Evolutionary conservation across 495 filamentous ascomycete species (phyloP).

Genomic region (Penicillium atrosanguineum): DNA sequence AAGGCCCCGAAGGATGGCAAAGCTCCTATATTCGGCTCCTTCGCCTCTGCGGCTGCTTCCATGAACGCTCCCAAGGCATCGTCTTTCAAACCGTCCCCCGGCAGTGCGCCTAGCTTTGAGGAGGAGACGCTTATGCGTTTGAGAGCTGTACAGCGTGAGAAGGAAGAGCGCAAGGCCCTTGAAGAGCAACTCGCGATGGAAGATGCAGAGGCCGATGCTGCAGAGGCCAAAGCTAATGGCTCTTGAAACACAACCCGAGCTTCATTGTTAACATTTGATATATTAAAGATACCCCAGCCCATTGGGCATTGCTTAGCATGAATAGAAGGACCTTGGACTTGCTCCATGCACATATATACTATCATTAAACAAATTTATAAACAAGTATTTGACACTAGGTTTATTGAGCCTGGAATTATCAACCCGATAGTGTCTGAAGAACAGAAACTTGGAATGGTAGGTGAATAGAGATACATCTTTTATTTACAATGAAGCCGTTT

Average conservation of each 20-base stretch:
- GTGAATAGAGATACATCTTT: conserved; percentile 7
- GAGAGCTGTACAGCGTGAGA: conserved; percentile 57
- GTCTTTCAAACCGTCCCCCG: conserved; percentile 26
- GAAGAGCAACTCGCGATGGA: conserved; percentile 54
- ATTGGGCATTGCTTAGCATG: background rate
- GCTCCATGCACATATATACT: background rate
- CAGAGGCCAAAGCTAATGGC: conserved; percentile 25
- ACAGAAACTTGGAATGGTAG: background rate
- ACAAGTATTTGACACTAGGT: too few species aligned
- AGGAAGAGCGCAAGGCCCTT: conserved; percentile 46
- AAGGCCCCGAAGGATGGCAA: conserved; percentile 32
- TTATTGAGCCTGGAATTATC: too few species aligned
- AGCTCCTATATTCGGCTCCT: conserved; percentile 51
- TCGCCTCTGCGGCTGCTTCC: conserved; percentile 36
- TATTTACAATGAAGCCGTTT: conserved; percentile 15
- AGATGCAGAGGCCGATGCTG: conserved; percentile 51
- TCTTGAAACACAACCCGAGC: background rate
- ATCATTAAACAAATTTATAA: too few species aligned
- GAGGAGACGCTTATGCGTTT: conserved; percentile 60
- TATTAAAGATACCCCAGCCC: conserved; percentile 14
- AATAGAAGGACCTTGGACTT: background rate
- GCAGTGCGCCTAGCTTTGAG: conserved; percentile 50
- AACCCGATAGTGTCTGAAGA: background rate
- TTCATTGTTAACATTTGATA: background rate
- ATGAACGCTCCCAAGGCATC: conserved; percentile 26